Evolutionary conservation across 2,329 filamentous ascomycete species (phyloP).

Genomic region (Sclerotinia nivalis): DNA sequence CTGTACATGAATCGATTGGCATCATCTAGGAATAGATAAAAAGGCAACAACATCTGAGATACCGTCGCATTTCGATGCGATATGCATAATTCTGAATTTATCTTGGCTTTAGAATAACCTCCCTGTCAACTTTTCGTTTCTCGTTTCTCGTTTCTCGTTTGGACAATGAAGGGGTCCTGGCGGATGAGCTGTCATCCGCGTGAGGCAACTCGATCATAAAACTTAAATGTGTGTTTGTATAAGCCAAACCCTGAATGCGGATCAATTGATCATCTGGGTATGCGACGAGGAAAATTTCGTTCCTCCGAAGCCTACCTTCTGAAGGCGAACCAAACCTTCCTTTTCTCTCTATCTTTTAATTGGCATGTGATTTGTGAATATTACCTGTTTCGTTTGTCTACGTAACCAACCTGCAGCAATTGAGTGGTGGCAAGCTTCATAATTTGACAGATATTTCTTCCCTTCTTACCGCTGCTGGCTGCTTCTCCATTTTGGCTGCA

Average conservation of each 20-base stretch:
- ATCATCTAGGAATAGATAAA: slow-evolving; percentile 2
- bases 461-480: slow-evolving; percentile 17
- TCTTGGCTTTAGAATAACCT: slow-evolving; percentile 4
- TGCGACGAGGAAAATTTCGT: slow-evolving; percentile 1
- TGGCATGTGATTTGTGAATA: slow-evolving; percentile 16
- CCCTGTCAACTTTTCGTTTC: neutral
- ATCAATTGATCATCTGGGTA: neutral
- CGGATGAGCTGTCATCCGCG: slow-evolving; percentile 22
- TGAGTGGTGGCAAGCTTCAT: slow-evolving; percentile 4
- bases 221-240: neutral
- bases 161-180: slow-evolving; percentile 8
- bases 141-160: slow-evolving; percentile 13
- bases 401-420: slow-evolving; percentile 14
- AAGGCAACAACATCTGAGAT: slow-evolving; percentile 1
- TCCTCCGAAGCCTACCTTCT: slow-evolving; percentile 6
- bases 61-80: neutral
- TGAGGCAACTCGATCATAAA: neutral
- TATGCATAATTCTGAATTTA: slow-evolving; percentile 10
- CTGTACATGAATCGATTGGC: slow-evolving; percentile 13
- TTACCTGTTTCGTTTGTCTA: slow-evolving; percentile 8
- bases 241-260: neutral
- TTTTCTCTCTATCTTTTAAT: neutral
- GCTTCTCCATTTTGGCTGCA: neutral
- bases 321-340: neutral
- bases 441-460: slow-evolving; percentile 16